These are phyloP conservation scores for Chimonanthus salicifolius DNA, from an alignment of 164 flowering plant genomes.

Conservation along the genomic window DNA sequence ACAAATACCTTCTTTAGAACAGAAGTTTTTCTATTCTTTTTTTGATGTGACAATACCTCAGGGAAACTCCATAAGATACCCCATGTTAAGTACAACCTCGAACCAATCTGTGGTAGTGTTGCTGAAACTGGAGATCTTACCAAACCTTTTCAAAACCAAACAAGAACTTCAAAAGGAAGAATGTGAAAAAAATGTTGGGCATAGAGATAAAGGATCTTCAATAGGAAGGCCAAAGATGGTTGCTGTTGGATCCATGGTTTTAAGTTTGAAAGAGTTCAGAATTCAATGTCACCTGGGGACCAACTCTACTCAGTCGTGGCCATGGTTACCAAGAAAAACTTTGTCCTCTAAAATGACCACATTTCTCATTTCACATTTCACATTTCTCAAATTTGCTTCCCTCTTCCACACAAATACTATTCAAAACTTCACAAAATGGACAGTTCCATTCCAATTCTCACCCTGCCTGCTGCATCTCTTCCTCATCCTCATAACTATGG, in stretches of 20 bases:
- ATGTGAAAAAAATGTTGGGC: not conserved
- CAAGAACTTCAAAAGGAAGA: not conserved
- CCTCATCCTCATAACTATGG: too few species aligned
- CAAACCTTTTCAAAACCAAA: constrained; percentile 42
- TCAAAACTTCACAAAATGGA: too few species aligned
- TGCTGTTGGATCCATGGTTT: not conserved
- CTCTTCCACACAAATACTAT: too few species aligned
- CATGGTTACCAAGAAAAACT: too few species aligned
- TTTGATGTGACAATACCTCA: constrained; percentile 38
- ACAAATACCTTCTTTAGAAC: not conserved
- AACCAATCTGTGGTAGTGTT: constrained; percentile 83
- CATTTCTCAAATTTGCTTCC: too few species aligned
- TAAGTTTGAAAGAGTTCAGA: not conserved
- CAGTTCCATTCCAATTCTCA: too few species aligned
- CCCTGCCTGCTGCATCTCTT: too few species aligned
- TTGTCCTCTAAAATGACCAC: too few species aligned
- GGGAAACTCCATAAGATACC: constrained; percentile 86
- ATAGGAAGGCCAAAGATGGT: not conserved
- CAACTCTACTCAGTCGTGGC: too few species aligned
- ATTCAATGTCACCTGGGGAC: too few species aligned
- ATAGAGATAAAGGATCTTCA: not conserved
- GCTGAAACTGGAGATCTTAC: constrained; percentile 92
- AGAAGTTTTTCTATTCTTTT: too few species aligned
- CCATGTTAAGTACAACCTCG: constrained; percentile 79
- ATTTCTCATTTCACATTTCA: too few species aligned